Percentiles rank a stretch among this genome's conserved stretches.
Conservation (phyloP, 805 yeast species). For the Wickerhamiella bombiphila region DNA sequence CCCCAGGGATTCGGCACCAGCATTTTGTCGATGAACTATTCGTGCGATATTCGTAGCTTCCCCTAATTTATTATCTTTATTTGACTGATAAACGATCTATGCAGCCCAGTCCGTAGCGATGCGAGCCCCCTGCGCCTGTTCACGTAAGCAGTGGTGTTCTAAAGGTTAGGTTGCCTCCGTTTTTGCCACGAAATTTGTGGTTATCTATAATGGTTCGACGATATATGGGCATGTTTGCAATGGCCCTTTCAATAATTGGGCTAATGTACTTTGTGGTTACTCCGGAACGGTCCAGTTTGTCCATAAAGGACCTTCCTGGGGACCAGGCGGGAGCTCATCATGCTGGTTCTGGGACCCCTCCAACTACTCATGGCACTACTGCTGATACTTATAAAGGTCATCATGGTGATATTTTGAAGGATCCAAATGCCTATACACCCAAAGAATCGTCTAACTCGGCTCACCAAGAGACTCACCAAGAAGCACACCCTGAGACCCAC, state of each 20-base stretch:
- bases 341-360: background rate
- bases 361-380: background rate
- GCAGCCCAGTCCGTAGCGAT: too few species aligned
- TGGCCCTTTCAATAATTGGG: constrained; percentile 1
- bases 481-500: background rate
- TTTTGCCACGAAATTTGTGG: too few species aligned
- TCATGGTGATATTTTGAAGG: too few species aligned
- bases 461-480: background rate
- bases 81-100: too few species aligned
- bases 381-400: too few species aligned
- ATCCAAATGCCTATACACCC: background rate
- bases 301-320: background rate
- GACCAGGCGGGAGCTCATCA: background rate
- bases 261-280: constrained; percentile 1
- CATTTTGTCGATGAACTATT: constrained; percentile 63
- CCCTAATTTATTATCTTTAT: too few species aligned
- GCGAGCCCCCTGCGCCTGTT: too few species aligned
- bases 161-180: too few species aligned
- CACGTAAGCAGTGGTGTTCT: too few species aligned
- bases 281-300: constrained; percentile 1
- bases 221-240: background rate
- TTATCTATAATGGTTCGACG: background rate
- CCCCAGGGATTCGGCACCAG: constrained; percentile 64
- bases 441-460: too few species aligned
- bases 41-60: constrained; percentile 35